phyloP scores from a whole-genome alignment of 441 rosid species.

The Bocquillonia castaneifolia region DNA sequence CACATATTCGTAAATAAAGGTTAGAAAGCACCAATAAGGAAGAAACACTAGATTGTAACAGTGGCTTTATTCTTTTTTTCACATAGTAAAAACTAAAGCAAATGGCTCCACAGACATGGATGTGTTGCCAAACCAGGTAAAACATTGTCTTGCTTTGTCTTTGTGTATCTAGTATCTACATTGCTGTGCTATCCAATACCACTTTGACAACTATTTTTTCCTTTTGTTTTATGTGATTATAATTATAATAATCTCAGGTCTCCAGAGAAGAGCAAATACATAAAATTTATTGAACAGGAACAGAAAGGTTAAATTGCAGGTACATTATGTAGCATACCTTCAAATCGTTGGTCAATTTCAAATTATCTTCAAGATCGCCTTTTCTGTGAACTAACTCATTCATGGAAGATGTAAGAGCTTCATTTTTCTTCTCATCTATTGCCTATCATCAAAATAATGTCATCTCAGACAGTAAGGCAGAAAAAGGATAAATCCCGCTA shows the following conservation, averaged over 20 bases:
- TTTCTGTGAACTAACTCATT: conserved; percentile 69
- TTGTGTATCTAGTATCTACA: too few relatives aligned
- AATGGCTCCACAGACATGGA: neutral
- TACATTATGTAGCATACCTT: conserved; percentile 46
- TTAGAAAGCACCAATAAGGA: neutral
- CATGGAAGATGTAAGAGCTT: conserved; percentile 65
- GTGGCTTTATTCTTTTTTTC: neutral
- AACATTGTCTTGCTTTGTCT: neutral
- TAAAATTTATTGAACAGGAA: neutral
- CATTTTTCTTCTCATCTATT: conserved; percentile 84
- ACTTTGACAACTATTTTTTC: neutral
- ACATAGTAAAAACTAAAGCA: neutral
- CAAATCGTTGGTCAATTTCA: conserved; percentile 71
- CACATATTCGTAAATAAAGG: neutral
- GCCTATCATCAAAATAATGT: conserved; percentile 51
- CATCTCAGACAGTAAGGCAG: conserved; percentile 22
- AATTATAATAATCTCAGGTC: neutral
- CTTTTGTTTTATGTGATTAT: neutral
- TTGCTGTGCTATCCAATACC: neutral
- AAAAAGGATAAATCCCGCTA: conserved; percentile 16
- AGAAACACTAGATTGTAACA: neutral
- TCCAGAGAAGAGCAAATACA: conserved; percentile 1
- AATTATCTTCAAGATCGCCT: conserved; percentile 77
- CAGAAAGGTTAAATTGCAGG: conserved; percentile 9
- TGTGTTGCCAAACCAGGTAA: neutral